Evolutionary conservation across 1,284 basidiomycete genomes (phyloP).

Genomic region (Puccinia coronata): DNA sequence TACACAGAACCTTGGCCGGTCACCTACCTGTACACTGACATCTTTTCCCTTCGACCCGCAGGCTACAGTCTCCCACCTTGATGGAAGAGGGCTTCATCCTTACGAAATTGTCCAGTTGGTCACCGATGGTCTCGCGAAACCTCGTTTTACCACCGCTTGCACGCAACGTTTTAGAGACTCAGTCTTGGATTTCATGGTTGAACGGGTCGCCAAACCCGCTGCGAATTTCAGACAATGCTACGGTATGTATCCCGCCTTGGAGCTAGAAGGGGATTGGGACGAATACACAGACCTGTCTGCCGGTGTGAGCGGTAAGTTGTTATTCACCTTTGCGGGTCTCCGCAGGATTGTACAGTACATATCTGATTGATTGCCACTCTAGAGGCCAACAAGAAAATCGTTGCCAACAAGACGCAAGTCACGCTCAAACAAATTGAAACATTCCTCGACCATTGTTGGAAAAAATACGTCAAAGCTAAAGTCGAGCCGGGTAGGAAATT

Average conservation of each 20-base stretch:
- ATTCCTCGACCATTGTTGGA: constrained; percentile 86
- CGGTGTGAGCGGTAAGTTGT: constrained; percentile 69
- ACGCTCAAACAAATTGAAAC: constrained; percentile 74
- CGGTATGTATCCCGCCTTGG: constrained; percentile 81
- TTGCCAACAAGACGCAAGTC: constrained; percentile 88
- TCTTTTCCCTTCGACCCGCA: background rate
- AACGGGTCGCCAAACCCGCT: constrained; percentile 70
- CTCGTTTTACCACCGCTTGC: constrained; percentile 64
- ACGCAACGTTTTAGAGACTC: constrained; percentile 75
- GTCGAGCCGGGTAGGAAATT: constrained; percentile 76
- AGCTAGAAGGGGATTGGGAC: constrained; percentile 75
- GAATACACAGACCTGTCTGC: constrained; percentile 73
- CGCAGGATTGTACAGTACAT: background rate
- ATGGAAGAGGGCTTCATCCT: constrained; percentile 70
- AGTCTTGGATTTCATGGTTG: constrained; percentile 73
- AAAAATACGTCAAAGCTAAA: constrained; percentile 86
- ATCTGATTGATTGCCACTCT: background rate
- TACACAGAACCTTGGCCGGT: background rate
- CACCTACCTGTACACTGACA: background rate
- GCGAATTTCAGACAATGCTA: constrained; percentile 71
- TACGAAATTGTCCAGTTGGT: constrained; percentile 81
- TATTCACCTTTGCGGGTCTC: background rate
- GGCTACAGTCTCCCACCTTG: constrained; percentile 62
- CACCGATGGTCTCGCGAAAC: constrained; percentile 67
- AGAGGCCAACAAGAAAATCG: constrained; percentile 62